phyloP scores from a whole-genome alignment of 164 flowering plant species.

The Aristolochia californica region DNA sequence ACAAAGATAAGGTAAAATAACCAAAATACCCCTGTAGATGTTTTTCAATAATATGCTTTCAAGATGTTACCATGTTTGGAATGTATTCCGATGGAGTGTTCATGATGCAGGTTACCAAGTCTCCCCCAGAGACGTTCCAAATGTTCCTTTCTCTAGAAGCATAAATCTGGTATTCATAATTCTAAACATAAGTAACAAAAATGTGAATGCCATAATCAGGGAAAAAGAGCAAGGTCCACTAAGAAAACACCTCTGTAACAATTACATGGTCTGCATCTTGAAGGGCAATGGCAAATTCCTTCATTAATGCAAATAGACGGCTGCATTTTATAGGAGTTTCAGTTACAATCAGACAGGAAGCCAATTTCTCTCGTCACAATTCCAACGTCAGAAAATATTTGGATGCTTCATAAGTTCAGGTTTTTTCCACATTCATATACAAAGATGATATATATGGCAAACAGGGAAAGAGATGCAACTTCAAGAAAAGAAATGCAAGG shows the following conservation, averaged over 20 bases:
- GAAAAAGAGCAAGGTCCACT: background rate
- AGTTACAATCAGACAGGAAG: background rate
- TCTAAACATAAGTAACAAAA: constrained; percentile 1
- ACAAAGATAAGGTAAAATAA: no score
- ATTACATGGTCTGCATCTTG: constrained; percentile 32
- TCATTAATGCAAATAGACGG: constrained; percentile 34
- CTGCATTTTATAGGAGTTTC: constrained; percentile 13
- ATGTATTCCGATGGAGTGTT: constrained; percentile 32
- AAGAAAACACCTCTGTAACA: constrained; percentile 21
- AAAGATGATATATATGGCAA: no score
- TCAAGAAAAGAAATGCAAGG: no score
- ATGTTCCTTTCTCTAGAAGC: constrained; percentile 32
- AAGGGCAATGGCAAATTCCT: constrained; percentile 33
- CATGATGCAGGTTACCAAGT: constrained; percentile 23
- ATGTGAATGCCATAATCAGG: background rate
- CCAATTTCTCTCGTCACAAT: background rate
- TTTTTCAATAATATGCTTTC: no score
- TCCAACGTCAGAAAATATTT: no score
- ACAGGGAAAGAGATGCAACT: no score
- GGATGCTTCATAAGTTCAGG: no score
- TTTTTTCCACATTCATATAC: no score
- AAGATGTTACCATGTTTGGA: constrained; percentile 22
- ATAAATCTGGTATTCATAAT: constrained; percentile 20
- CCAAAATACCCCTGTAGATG: no score
- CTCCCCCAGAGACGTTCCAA: constrained; percentile 28